Base-by-base conservation (phyloP, 441 rosid species). In the Melastoma candidum region DNA sequence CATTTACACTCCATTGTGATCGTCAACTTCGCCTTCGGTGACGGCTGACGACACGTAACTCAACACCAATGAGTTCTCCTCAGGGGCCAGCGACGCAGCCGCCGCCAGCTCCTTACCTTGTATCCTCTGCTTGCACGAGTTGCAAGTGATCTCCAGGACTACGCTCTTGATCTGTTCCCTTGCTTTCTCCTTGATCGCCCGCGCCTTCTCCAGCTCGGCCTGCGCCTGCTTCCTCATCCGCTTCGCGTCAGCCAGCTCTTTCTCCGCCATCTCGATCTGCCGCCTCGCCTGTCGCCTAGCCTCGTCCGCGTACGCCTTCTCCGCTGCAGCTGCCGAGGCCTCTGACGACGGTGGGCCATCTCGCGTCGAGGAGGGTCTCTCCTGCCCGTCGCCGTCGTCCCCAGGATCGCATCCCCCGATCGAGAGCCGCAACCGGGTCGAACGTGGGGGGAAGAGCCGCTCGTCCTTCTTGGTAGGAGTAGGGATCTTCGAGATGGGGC, bases 171-270 rank as follows among this genome's bases (percentile, higher is more conserved):
- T 46, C 39, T 60, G 26, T 12, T 51, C 53, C 64, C 64, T 60
- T 22, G 64, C 57, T 1, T 14, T 43, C 44, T 60, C 64, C 46
- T 39, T 60, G 51, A 60, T 53, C 7, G 44, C 46, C 49, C 24
- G 17, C 10, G 64, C 64, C 49, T 52, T 60, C 29, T 52, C 51
- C 14, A 60, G 57, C 64, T 60, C 64, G 0, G 47, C 25, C 46
- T 44, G 64, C 2, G 64, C 64, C 44, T 60, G 64, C 51, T 60
- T 56, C 47, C 64, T 60, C 64, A 60, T 52, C 57, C 41, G 10
- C 22, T 47, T 52, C 4, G 64, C 64, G 1, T 39, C 53, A 2
- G 50, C 57, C 2, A 60, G 24, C 52, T 60, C 57, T 46, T 51
- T 51, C 57, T 60, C 57, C 1, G 64, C 64, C 39, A 29, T 50